Evolutionary conservation across 1,284 basidiomycete species (phyloP), one percentile per base, ranked within the genome.

Genomic region (Psilocybe mexicana): DNA sequence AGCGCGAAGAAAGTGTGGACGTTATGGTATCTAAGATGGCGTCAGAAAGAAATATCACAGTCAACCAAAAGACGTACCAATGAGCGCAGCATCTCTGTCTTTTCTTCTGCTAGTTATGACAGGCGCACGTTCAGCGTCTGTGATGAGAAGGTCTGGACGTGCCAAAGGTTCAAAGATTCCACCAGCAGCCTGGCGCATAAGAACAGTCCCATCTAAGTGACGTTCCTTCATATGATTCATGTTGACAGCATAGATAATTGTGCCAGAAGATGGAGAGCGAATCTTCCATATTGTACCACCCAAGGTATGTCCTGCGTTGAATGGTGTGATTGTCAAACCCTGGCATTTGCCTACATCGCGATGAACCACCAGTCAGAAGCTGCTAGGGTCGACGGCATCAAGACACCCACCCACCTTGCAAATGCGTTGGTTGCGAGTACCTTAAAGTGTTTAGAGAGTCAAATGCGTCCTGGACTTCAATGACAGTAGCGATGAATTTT

Each of bases 251-350:
- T 99, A 97, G 30, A 99, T 79, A 18, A 99, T 89, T 2, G 97
- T 98, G 6, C 96, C 96, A 6, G 94, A 93, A 0, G 94, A 95
- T 1, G 97, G 96, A 0, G 95, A 98, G 40, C 97, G 89, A 60
- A 99, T 91, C 72, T 98, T 98, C 96, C 96, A 99, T 63, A 99
- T 92, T 2, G 96, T 95, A 50, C 96, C 97, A 64, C 97, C 97
- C 18, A 99, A 85, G 0, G 94, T 93, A 72, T 98, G 96, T 0
- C 97, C 97, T 10, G 95, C 93, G 63, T 93, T 92, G 78, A 97
- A 98, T 0, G 97, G 96, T 14, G 96, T 97, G 61, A 99, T 90
- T 0, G 96, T 96, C 63, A 98, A 79, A 52, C 93, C 92, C 69
- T 94, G 92, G 65, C 90, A 91, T 75, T 93, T 93, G 48, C 92